Evolutionary conservation across 140 eudicot genomes (phyloP).

Genomic region (Stevia rebaudiana): DNA sequence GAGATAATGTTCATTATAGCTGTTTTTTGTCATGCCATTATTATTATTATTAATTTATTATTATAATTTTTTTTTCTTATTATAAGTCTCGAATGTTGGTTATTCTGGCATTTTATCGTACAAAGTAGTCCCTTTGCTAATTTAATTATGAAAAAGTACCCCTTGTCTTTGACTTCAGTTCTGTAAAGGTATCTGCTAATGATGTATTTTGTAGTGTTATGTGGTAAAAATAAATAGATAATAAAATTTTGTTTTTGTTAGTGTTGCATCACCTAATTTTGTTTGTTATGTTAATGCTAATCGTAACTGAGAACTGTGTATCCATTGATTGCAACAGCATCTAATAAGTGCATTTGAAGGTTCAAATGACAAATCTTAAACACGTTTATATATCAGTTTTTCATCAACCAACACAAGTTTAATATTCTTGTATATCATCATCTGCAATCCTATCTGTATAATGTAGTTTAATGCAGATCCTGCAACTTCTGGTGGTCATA

Average conservation of each 20-base stretch:
- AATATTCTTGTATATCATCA: background rate
- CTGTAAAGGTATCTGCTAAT: too few relatives aligned
- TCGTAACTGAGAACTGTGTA: background rate
- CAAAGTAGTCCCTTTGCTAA: background rate
- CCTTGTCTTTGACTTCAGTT: too few relatives aligned
- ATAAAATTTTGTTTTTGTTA: background rate
- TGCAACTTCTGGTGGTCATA: conserved; percentile 49
- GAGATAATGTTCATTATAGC: conserved; percentile 11
- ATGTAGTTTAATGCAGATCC: conserved; percentile 53
- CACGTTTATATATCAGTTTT: background rate
- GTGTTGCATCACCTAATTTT: background rate
- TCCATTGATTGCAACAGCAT: conserved; percentile 9
- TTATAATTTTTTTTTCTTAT: background rate
- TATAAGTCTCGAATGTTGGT: background rate
- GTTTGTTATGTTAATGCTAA: conserved; percentile 8
- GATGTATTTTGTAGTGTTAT: background rate
- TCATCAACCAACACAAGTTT: conserved; percentile 1
- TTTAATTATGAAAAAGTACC: too few relatives aligned
- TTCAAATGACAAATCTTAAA: background rate
- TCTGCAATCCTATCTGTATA: background rate
- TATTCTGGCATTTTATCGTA: background rate
- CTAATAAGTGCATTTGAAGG: conserved; percentile 13
- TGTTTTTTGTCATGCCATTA: background rate
- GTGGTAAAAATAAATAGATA: background rate
- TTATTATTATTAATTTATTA: background rate